Conservation (phyloP, 768 basidiomycete genomes). For the Lactarius trivialis region DNA sequence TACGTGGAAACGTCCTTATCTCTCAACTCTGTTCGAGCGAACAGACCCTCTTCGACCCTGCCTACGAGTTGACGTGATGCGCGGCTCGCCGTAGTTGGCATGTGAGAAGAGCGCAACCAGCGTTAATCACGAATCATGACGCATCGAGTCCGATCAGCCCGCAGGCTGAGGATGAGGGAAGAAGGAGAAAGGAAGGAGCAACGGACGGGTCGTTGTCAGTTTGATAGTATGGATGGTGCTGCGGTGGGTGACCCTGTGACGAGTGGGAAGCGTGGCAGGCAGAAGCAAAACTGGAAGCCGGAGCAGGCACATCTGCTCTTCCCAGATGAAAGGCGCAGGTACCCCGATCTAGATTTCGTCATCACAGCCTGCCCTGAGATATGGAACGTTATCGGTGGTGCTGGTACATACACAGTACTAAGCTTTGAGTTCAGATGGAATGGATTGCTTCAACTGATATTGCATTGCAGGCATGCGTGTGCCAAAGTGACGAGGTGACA, state of each 20-base stretch:
- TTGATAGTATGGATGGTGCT: neutral
- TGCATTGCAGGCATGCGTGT: neutral
- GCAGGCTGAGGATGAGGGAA: neutral
- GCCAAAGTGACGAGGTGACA: neutral
- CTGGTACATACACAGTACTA: neutral
- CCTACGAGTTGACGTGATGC: neutral
- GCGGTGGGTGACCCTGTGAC: conserved; percentile 7
- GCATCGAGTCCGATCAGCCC: neutral
- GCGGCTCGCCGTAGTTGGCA: neutral
- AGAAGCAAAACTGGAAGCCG: neutral
- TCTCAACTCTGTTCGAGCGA: neutral
- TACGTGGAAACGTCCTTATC: conserved; percentile 11
- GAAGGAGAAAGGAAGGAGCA: neutral
- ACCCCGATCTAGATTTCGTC: neutral
- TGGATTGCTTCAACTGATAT: neutral
- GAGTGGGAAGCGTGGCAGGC: neutral
- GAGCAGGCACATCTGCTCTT: neutral
- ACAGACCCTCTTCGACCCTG: neutral
- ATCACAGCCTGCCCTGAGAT: neutral
- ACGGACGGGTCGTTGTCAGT: neutral
- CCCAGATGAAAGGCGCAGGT: neutral
- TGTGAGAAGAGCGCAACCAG: neutral
- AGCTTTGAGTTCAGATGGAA: neutral
- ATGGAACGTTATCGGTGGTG: neutral
- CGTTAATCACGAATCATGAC: conserved; percentile 8